Conservation (phyloP, 1,284 basidiomycete species). For the Rhodotorula sp. region DNA sequence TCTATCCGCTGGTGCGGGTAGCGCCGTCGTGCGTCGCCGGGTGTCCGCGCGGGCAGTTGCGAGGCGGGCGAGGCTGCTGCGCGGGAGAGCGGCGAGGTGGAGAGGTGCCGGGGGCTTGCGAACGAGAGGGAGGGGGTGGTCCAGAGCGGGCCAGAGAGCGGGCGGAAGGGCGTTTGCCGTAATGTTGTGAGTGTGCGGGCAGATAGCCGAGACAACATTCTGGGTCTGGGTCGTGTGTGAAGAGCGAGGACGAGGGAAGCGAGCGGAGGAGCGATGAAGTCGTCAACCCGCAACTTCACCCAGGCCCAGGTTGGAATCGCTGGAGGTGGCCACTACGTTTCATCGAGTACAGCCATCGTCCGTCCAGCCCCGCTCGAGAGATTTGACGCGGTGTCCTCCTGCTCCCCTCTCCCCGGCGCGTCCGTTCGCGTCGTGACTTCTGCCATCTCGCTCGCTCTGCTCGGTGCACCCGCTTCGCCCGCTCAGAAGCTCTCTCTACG, state of each 20-base stretch:
- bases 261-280: neutral
- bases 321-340: no score
- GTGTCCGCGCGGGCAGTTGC: neutral
- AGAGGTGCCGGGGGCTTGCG: neutral
- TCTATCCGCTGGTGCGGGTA: neutral
- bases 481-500: neutral
- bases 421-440: neutral
- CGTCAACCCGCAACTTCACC: neutral
- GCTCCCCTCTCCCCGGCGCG: no score
- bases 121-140: neutral
- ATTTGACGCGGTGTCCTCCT: no score
- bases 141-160: neutral
- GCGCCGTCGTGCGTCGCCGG: neutral
- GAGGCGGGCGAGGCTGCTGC: neutral
- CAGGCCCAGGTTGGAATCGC: neutral
- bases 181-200: neutral
- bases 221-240: neutral
- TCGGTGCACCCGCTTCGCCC: no score
- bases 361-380: no score
- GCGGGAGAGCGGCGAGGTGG: neutral
- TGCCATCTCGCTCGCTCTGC: neutral
- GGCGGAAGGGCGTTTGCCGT: neutral
- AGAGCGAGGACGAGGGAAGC: neutral
- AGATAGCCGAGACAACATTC: neutral
- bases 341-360: no score